Evolutionary conservation across 148 eudicot species (phyloP), one percentile per base, ranked within the genome.

Genomic region (Amaranthus cruentus): DNA sequence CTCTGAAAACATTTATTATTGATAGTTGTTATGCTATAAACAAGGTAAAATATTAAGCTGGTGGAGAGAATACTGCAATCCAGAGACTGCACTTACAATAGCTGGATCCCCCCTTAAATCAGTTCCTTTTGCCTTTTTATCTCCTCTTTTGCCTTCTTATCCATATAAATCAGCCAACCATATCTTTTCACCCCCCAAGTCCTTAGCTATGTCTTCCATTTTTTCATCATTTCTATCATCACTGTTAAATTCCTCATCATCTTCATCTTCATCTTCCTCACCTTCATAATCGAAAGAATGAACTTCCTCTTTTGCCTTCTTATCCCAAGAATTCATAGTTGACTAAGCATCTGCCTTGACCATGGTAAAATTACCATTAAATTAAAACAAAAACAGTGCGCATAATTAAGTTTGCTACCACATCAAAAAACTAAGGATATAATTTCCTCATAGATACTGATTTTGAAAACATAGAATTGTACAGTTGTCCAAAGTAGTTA

Each of bases 111-210:
- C 99, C 99, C 87, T 95, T 95, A 70, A 28, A 95, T 90, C 77
- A 90, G 88, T 87, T 95, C 99, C 72, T 92, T 92, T 83, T 95
- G 99, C 85, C 87, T 95, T 83, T 80, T 91, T 78, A 87, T 96
- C 75, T 95, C 99, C 81, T 91, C 97, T 75, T 92, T 95, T 66
- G 97, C 96, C 84, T 92, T 95, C 82, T 95, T 92, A 78, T 95
- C 99, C 97, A 88, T 91, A 80, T 84, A 95, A 56, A 95, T 94
- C 81, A 95, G 97, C 99, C 99, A 95, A 61, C 99, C 99, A 77
- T 95, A 95, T 78, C 99, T 85, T 83, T 92, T 92, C 75, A 95
- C 94, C 60, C 18, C 99, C 99, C 84, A 87, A 92, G 49, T 95
- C 97, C 79, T 92, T 95, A 13, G 99, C 99, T 75, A 95, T 95